These are phyloP conservation scores for Phytophthora sojae DNA, from an alignment of 352 stramenopile genomes.

Conservation along the genomic window DNA sequence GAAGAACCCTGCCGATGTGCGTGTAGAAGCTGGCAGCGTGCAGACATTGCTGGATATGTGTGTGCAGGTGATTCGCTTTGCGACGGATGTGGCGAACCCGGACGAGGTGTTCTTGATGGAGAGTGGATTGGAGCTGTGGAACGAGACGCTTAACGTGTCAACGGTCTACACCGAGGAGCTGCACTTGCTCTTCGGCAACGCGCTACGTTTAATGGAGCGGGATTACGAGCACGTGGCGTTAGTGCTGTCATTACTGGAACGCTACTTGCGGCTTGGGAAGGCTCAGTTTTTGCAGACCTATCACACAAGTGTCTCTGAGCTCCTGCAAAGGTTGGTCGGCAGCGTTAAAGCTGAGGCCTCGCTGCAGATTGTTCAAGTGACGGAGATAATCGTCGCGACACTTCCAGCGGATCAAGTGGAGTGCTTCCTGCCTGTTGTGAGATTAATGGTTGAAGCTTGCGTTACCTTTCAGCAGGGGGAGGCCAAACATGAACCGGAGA, in stretches of 20 bases:
- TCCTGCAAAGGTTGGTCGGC: conserved; percentile 64
- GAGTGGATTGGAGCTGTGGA: conserved; percentile 79
- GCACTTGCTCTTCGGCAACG: conserved; percentile 72
- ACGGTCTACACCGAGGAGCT: conserved; percentile 72
- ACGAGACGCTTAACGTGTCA: conserved; percentile 55
- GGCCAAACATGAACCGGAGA: conserved; percentile 55
- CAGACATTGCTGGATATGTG: conserved; percentile 71
- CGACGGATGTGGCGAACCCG: conserved; percentile 80
- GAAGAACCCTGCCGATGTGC: conserved; percentile 10
- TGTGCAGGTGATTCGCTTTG: conserved; percentile 71
- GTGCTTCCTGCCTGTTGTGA: conserved; percentile 41
- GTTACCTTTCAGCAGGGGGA: conserved; percentile 50
- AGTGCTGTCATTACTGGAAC: conserved; percentile 61
- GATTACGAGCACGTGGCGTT: conserved; percentile 84
- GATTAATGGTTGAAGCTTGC: conserved; percentile 57
- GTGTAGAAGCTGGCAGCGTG: conserved; percentile 31
- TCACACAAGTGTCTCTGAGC: conserved; percentile 41
- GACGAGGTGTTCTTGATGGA: conserved; percentile 91
- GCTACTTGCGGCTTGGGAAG: conserved; percentile 68
- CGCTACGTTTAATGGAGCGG: conserved; percentile 69
- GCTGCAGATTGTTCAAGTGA: conserved; percentile 57
- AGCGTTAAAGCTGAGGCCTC: conserved; percentile 78
- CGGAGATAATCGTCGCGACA: conserved; percentile 51
- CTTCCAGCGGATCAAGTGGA: conserved; percentile 54
- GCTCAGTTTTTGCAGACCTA: conserved; percentile 78